These are phyloP conservation scores for Cicer judaicum DNA, from an alignment of 306 rosid species.

Conservation along the genomic window DNA sequence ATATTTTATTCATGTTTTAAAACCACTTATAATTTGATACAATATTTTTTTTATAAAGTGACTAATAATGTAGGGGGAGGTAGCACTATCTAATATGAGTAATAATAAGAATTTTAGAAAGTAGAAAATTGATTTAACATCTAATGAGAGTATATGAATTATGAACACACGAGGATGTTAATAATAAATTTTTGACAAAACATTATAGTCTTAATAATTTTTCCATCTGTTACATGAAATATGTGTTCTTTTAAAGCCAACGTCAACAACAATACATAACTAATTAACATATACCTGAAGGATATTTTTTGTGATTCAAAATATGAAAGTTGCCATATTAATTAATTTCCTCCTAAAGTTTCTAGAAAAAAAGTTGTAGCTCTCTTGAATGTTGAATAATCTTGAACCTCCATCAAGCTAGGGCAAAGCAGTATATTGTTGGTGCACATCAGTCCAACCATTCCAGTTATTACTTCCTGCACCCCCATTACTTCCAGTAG, in stretches of 20 bases:
- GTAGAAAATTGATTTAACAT: slow-evolving; percentile 32
- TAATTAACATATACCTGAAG: slow-evolving; percentile 53
- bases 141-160: slow-evolving; percentile 22
- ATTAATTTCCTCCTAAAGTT: slow-evolving; percentile 38
- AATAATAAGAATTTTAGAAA: slow-evolving; percentile 37
- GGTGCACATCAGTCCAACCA: slow-evolving; percentile 82
- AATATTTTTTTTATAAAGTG: no score
- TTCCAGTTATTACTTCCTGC: slow-evolving; percentile 42
- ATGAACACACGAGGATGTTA: slow-evolving; percentile 26
- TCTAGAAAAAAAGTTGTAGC: slow-evolving; percentile 26
- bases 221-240: slow-evolving; percentile 49
- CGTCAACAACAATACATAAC: slow-evolving; percentile 32
- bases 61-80: no score
- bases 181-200: slow-evolving; percentile 25
- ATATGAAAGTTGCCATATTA: slow-evolving; percentile 41
- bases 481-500: slow-evolving; percentile 52
- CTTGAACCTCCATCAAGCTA: slow-evolving; percentile 42
- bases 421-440: slow-evolving; percentile 80
- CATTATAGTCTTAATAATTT: slow-evolving; percentile 31
- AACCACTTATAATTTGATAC: no score
- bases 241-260: slow-evolving; percentile 45
- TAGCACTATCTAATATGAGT: neutral
- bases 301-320: slow-evolving; percentile 28
- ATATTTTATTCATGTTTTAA: no score
- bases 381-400: slow-evolving; percentile 39